phyloP scores from a whole-genome alignment of 495 filamentous ascomycete species.

The Aspergillus haitiensis region DNA sequence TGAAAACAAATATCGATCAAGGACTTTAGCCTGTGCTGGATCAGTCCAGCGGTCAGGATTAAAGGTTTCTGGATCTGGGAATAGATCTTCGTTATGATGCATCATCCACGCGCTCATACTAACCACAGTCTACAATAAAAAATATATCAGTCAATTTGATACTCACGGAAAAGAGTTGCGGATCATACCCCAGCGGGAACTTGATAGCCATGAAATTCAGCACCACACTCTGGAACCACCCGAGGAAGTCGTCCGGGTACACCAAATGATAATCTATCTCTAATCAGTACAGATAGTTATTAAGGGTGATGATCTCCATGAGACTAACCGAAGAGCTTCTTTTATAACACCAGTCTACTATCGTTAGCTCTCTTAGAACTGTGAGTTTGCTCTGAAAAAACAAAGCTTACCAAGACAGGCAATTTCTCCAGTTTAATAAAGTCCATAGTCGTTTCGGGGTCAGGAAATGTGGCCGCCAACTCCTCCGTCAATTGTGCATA shows the following conservation, averaged over 20 bases:
- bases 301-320: not conserved
- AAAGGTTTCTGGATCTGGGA: slow-evolving; percentile 36
- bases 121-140: slow-evolving; percentile 19
- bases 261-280: slow-evolving; percentile 30
- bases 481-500: slow-evolving; percentile 32
- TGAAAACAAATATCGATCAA: slow-evolving; percentile 35
- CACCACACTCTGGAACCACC: slow-evolving; percentile 28
- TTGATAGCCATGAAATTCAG: slow-evolving; percentile 28
- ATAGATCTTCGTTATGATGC: slow-evolving; percentile 39
- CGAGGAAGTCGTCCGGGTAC: slow-evolving; percentile 33
- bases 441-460: slow-evolving; percentile 22
- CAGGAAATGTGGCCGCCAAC: slow-evolving; percentile 36
- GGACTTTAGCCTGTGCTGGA: slow-evolving; percentile 10
- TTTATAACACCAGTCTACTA: slow-evolving; percentile 32
- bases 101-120: slow-evolving; percentile 34
- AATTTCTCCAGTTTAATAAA: slow-evolving; percentile 30
- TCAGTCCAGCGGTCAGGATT: slow-evolving; percentile 27
- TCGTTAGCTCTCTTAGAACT: not conserved
- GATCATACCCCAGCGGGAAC: slow-evolving; percentile 28
- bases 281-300: slow-evolving; percentile 8
- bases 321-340: slow-evolving; percentile 29
- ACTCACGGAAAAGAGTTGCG: not conserved
- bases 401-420: slow-evolving; percentile 35
- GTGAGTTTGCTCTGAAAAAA: not conserved
- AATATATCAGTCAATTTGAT: not conserved